phyloP scores from a whole-genome alignment of 176 grass and related monocot genomes.

The Oryza glaberrima region DNA sequence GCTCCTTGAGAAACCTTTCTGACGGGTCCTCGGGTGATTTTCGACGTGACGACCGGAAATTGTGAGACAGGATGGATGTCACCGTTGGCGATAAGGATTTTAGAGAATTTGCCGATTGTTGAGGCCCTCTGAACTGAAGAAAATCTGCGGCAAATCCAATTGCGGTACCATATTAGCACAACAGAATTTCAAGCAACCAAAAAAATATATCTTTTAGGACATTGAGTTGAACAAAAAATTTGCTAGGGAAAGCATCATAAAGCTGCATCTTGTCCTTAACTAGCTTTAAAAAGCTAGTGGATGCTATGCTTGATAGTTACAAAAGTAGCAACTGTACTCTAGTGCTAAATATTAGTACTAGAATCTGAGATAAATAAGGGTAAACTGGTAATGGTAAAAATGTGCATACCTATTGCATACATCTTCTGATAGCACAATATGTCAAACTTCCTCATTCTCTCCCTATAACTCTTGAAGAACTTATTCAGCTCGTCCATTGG shows the following conservation, averaged over 20 bases:
- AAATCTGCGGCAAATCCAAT: slow-evolving; percentile 60
- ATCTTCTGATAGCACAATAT: slow-evolving; percentile 93
- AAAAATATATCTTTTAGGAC: neutral
- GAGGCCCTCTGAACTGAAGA: slow-evolving; percentile 75
- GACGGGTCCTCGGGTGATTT: slow-evolving; percentile 62
- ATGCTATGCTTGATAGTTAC: slow-evolving; percentile 41
- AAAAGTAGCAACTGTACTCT: slow-evolving; percentile 24
- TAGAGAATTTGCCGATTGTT: slow-evolving; percentile 50
- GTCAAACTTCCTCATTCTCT: slow-evolving; percentile 97
- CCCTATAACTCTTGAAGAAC: slow-evolving; percentile 94
- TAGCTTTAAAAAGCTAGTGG: slow-evolving; percentile 16
- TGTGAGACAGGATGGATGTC: slow-evolving; percentile 75
- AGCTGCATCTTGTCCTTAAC: slow-evolving; percentile 6
- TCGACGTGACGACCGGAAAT: slow-evolving; percentile 49
- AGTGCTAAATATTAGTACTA: slow-evolving; percentile 1
- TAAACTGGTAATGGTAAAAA: neutral
- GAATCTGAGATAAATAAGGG: neutral
- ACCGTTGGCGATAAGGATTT: slow-evolving; percentile 69
- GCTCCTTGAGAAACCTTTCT: slow-evolving; percentile 74
- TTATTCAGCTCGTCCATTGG: slow-evolving; percentile 92
- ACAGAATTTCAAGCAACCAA: neutral
- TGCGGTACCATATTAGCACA: neutral
- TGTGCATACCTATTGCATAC: slow-evolving; percentile 84
- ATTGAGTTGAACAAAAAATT: slow-evolving; percentile 15
- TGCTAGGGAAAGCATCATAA: slow-evolving; percentile 28